Percentiles rank a stretch among this genome's conserved stretches.
These are phyloP conservation scores for Fusarium denticulatum DNA, from an alignment of 2,329 filamentous ascomycete species.

Conservation along the genomic window DNA sequence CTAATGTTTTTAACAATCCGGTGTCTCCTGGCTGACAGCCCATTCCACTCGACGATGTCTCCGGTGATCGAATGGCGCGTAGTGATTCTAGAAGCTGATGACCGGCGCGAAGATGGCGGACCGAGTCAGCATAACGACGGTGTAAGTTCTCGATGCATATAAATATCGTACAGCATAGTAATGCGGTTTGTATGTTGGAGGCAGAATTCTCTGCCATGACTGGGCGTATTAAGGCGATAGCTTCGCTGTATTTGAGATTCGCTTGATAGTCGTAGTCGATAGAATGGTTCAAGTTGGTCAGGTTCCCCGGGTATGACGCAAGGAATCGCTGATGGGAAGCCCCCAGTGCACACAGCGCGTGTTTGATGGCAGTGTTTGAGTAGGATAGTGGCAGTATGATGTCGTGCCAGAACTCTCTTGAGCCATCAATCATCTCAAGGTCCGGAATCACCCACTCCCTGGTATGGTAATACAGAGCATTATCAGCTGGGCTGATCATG, in stretches of 20 bases:
- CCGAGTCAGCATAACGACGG: constrained; percentile 34
- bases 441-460: neutral
- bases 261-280: constrained; percentile 8
- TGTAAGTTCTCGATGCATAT: constrained; percentile 38
- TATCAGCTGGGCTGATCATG: neutral
- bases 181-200: constrained; percentile 23
- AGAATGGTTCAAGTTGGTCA: neutral
- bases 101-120: constrained; percentile 36
- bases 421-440: neutral
- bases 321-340: constrained; percentile 4
- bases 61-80: neutral
- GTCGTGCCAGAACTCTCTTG: constrained; percentile 6
- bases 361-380: neutral
- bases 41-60: neutral
- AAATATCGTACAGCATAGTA: constrained; percentile 39
- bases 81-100: constrained; percentile 21
- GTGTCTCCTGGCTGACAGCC: too few relatives aligned
- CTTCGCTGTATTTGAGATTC: constrained; percentile 37
- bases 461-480: neutral
- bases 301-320: neutral
- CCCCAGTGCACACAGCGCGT: constrained; percentile 10
- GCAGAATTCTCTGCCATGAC: constrained; percentile 22
- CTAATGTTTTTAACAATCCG: constrained; percentile 9
- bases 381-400: constrained; percentile 2
- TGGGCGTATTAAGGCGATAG: constrained; percentile 32